Evolutionary conservation across 768 basidiomycete species (phyloP).

Genomic region (Mycena leptocephala): DNA sequence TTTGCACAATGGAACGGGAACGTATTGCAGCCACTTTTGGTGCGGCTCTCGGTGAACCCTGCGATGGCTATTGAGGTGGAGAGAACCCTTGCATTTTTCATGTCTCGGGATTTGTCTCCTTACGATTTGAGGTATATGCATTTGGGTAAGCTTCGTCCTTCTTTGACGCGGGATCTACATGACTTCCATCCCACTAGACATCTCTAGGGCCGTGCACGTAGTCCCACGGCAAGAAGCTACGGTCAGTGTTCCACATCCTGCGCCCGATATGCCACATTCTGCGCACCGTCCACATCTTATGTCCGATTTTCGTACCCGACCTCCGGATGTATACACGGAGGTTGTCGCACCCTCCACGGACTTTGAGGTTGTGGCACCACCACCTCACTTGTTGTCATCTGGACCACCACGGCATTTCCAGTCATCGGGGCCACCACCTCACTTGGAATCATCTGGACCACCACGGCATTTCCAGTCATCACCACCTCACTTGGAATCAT

Average conservation of each 20-base stretch:
- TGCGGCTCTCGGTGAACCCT: conserved; percentile 7
- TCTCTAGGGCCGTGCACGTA: conserved; percentile 12
- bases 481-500: conserved; percentile 9
- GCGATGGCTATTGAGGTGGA: conserved; percentile 4
- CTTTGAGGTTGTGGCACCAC: conserved; percentile 1
- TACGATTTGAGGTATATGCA: conserved; percentile 10
- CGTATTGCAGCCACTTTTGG: conserved; percentile 8
- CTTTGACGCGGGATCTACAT: conserved; percentile 8
- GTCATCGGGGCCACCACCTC: background rate
- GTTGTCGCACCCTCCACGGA: conserved; percentile 4
- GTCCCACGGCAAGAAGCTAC: conserved; percentile 5
- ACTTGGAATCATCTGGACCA: background rate
- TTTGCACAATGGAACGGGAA: conserved; percentile 15
- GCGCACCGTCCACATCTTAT: conserved; percentile 4
- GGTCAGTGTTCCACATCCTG: conserved; percentile 4
- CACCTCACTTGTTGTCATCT: conserved; percentile 6
- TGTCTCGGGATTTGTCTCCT: conserved; percentile 6
- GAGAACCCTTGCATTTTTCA: conserved; percentile 4
- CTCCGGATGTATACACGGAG: conserved; percentile 4
- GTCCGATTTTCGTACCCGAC: conserved; percentile 6
- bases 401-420: background rate
- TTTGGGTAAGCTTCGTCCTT: conserved; percentile 8
- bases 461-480: background rate
- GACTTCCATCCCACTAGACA: conserved; percentile 10
- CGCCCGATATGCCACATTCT: conserved; percentile 6